Conservation (phyloP, 768 basidiomycete species). For the Naganishia friedmannii region DNA sequence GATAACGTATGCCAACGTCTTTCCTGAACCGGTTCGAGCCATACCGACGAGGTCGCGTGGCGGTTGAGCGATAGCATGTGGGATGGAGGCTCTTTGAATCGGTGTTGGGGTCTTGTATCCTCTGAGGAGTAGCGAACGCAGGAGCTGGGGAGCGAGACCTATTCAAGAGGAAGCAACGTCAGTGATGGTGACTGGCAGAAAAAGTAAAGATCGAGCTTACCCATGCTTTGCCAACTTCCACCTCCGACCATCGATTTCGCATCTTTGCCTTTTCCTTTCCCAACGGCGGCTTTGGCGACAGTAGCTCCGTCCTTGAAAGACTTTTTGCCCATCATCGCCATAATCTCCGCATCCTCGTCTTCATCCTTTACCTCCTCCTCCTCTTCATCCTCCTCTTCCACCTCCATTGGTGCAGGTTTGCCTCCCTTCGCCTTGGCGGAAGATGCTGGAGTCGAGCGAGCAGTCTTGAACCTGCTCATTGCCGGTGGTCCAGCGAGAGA, state of each 20-base stretch:
- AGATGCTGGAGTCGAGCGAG: background rate
- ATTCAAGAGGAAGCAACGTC: background rate
- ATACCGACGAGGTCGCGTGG: slow-evolving; percentile 93
- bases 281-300: slow-evolving; percentile 61
- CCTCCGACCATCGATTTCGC: slow-evolving; percentile 78
- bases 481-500: slow-evolving; percentile 8
- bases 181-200: background rate
- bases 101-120: slow-evolving; percentile 94
- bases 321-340: slow-evolving; percentile 66
- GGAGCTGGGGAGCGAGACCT: slow-evolving; percentile 79
- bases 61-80: slow-evolving; percentile 74
- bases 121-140: slow-evolving; percentile 81
- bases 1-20: slow-evolving; percentile 92
- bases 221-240: slow-evolving; percentile 95
- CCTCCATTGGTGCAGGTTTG: slow-evolving; percentile 4
- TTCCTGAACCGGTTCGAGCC: slow-evolving; percentile 97
- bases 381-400: background rate
- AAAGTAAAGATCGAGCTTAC: slow-evolving; percentile 56
- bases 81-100: slow-evolving; percentile 87
- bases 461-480: slow-evolving; percentile 5
- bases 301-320: slow-evolving; percentile 71
- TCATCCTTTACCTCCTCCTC: slow-evolving; percentile 11
- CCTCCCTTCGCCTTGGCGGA: background rate
- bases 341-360: slow-evolving; percentile 59
- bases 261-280: slow-evolving; percentile 67